Evolutionary conservation across 2,329 filamentous ascomycete genomes (phyloP).

Genomic region (Diaporthe eres): DNA sequence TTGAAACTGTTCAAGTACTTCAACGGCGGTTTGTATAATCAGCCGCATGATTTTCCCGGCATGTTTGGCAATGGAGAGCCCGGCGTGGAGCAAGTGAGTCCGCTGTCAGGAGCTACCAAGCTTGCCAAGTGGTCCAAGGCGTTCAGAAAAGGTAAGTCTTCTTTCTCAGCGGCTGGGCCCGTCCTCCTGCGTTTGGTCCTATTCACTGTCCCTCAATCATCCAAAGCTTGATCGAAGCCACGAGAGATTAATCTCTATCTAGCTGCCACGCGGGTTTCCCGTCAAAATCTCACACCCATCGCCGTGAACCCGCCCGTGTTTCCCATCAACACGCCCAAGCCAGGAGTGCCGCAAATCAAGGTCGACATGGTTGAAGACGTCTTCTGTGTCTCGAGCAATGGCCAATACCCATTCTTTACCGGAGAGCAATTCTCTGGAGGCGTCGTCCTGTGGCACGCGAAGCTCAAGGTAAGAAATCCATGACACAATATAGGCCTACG

Average conservation of each 20-base stretch:
- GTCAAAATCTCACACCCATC: not conserved
- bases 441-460: not conserved
- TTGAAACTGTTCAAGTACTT: too few species aligned
- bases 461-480: not conserved
- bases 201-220: not conserved
- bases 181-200: not conserved
- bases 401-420: not conserved
- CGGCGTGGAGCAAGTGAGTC: not conserved
- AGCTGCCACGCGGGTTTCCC: not conserved
- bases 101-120: not conserved
- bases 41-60: not conserved
- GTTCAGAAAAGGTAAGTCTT: not conserved
- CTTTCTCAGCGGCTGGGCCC: not conserved
- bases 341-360: not conserved
- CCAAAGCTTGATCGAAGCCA: not conserved
- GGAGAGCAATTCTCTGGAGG: not conserved
- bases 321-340: not conserved
- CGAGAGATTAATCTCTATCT: not conserved
- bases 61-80: not conserved
- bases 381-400: not conserved
- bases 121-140: not conserved
- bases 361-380: not conserved
- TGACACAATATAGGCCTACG: accelerated
- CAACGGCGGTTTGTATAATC: not conserved
- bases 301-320: not conserved